Base-by-base conservation (phyloP, 202 grass and related monocot species). In the Saccharum hybrid region DNA sequence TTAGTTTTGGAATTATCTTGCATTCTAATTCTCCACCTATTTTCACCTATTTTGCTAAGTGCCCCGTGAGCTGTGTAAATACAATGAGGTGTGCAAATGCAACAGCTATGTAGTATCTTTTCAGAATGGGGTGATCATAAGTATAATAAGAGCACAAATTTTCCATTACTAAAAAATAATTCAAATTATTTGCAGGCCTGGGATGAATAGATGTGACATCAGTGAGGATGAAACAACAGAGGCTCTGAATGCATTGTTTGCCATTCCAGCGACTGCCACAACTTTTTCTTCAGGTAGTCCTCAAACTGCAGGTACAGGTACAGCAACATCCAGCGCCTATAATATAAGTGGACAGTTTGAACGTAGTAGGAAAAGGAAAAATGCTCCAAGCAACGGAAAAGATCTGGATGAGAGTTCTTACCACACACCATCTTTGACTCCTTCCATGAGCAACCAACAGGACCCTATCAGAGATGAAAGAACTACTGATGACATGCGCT, bases 191-290 rank as follows among this genome's bases (percentile, higher is more conserved):
- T 91, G 81, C 77, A 96, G 94, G 37, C 91, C 89, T 59, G 87
- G 91, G 71, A 84, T 82, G 94, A 97, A 97, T 84, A 88, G 79
- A 36, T 97, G 91, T 64, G 87, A 91, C 43, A 74, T 97, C 46
- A 85, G 82, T 71, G 89, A 93, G 75, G 87, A 97, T 69, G 85
- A 93, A 84, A 97, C 94, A 26, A 97, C 94, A 82, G 34, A 82
- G 72, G 89, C 82, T 88, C 79, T 93, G 63, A 91, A 85, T 81
- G 82, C 84, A 81, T 81, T 91, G 4, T 90, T 91, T 84, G 52
- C 76, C 33, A 49, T 72, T 72, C 75, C 52, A 70, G 66, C 63
- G 8, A 76, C 87, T 78, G 86, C 79, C 15, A 36, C 15, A 61
- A 19, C 19, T 59, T 62, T 84, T 80, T 80, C 67, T 66, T 88